A percentile compares a stretch with the other conserved stretches of the same genome.
Evolutionary conservation across 495 filamentous ascomycete genomes (phyloP).

Genomic region (Aspergillus haitiensis): DNA sequence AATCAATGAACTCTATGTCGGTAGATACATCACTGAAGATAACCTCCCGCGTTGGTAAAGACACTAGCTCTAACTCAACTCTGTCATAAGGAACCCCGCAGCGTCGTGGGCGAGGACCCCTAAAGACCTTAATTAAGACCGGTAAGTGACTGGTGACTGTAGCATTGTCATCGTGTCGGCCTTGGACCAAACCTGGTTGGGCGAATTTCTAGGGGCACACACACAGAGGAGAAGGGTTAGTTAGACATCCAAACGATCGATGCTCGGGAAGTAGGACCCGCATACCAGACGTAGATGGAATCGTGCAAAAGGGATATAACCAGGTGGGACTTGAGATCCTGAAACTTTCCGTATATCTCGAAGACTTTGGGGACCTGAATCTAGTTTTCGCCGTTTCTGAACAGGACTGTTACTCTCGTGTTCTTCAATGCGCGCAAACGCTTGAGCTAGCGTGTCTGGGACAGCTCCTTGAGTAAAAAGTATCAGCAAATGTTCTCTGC

Average conservation of each 20-base stretch:
- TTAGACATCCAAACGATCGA: neutral
- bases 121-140: constrained; percentile 21
- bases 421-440: constrained; percentile 23
- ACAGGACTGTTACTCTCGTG: constrained; percentile 23
- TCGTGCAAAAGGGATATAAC: constrained; percentile 42
- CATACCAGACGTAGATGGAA: constrained; percentile 38
- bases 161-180: neutral
- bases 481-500: constrained; percentile 15
- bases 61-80: constrained; percentile 26
- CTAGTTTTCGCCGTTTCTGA: constrained; percentile 42
- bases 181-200: neutral
- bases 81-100: constrained; percentile 5
- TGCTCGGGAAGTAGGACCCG: neutral
- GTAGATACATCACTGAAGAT: constrained; percentile 25
- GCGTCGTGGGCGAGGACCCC: neutral
- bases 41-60: constrained; percentile 12
- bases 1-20: constrained; percentile 19
- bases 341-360: constrained; percentile 24
- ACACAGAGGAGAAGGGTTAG: constrained; percentile 8
- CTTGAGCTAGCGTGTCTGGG: constrained; percentile 28
- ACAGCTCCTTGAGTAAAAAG: constrained; percentile 25
- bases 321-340: constrained; percentile 26
- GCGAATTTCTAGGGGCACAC: constrained; percentile 25
- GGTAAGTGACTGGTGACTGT: constrained; percentile 21
- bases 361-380: constrained; percentile 26